Base-by-base conservation (phyloP, 805 yeast species). In the Wickerhamomyces queroliae region DNA sequence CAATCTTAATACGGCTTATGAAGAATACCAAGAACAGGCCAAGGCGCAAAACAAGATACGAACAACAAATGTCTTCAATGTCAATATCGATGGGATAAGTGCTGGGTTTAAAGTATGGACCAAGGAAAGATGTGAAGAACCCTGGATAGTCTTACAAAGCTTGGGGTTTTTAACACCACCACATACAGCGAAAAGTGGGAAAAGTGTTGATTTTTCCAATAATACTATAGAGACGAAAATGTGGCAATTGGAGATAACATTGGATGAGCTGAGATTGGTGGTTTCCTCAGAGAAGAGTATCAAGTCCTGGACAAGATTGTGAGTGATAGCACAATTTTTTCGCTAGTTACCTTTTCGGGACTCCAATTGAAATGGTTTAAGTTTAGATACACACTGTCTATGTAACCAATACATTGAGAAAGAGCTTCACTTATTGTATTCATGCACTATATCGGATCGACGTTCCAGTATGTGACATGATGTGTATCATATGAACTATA, bases 1-100 rank as follows among this genome's bases (percentile, higher is more conserved):
- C 16, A 90, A 87, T 56, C 80, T 89, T 60, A 85, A 84, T 48
- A 62, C 88, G 42, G 83, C 81, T 0, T 83, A 80, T 56, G 80
- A 78, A 24, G 98, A 91, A 57, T 91, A 87, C 58, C 53, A 55
- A n/a, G 65, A 62, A 2, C 70, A 80, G 67, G 66, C 78, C 33
- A 70, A 72, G 39, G 45, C 53, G 0, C 59, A 68, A 41, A 72
- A 74, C 40, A 53, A 62, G 5, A 66, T 66, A 20, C 58, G 62
- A 35, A 58, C 61, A 3, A 64, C 72, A 11, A 47, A 62, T 38
- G 38, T 64, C 39, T 41, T 57, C 40, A 44, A 68, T 33, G 59
- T 59, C 36, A 52, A 63, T 25, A 46, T 20, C 3, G 25, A 23
- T 8, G 25, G 25, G 25, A 7, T 28, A 17, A 43, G 41, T 9